Evolutionary conservation across 139 green algal genomes (phyloP).

Genomic region (Helicosporidium sp.): DNA sequence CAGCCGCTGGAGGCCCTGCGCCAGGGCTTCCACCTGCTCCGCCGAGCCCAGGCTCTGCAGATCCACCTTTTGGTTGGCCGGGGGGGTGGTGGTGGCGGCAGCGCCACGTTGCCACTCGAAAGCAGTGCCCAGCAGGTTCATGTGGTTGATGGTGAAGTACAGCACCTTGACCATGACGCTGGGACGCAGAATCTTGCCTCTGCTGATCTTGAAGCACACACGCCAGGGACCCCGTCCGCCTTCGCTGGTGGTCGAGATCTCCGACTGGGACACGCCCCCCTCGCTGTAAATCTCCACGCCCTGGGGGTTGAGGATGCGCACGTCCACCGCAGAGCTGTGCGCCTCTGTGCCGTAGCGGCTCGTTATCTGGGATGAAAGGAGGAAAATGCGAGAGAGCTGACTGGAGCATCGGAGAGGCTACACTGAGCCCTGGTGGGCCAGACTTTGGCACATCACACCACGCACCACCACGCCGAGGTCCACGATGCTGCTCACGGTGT

Average conservation of each 20-base stretch:
- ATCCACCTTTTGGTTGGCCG: background rate
- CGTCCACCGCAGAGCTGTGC: slow-evolving; percentile 14
- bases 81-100: background rate
- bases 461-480: slow-evolving; percentile 17
- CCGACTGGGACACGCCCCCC: slow-evolving; percentile 9
- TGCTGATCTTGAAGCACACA: slow-evolving; percentile 17
- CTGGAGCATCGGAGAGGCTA: background rate
- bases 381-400: background rate
- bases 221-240: slow-evolving; percentile 16
- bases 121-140: slow-evolving; percentile 10
- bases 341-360: slow-evolving; percentile 20
- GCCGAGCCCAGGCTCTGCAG: slow-evolving; percentile 1
- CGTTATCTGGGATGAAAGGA: slow-evolving; percentile 3
- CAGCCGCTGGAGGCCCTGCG: slow-evolving; percentile 13
- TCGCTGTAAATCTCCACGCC: slow-evolving; percentile 12
- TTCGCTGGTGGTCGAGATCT: slow-evolving; percentile 3
- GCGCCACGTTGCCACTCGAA: slow-evolving; percentile 13
- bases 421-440: background rate
- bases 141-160: slow-evolving; percentile 24
- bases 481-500: slow-evolving; percentile 8
- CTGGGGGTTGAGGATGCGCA: slow-evolving; percentile 9
- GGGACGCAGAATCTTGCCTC: slow-evolving; percentile 16
- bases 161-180: slow-evolving; percentile 19
- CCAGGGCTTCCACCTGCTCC: slow-evolving; percentile 16
- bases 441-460: background rate